phyloP scores from a whole-genome alignment of 2,329 filamentous ascomycete species.

The Epichloe brachyelytri region DNA sequence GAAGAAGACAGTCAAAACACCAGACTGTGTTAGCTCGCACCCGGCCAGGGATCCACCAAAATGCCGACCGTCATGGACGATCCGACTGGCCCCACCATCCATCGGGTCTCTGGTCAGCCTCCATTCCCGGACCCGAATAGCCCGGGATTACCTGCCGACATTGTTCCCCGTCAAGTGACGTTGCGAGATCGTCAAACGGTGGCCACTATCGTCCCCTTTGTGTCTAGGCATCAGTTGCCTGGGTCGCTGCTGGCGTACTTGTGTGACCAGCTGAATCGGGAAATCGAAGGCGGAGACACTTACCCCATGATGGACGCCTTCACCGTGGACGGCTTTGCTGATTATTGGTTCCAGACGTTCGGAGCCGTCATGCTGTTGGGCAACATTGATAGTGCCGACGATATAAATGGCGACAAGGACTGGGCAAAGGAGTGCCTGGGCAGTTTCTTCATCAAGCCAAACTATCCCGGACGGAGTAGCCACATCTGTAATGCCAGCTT shows the following conservation, averaged over 20 bases:
- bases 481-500: slow-evolving; percentile 83
- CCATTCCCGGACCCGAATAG: slow-evolving; percentile 51
- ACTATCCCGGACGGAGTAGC: slow-evolving; percentile 81
- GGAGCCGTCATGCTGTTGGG: slow-evolving; percentile 79
- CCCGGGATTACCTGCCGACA: slow-evolving; percentile 52
- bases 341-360: slow-evolving; percentile 88
- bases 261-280: slow-evolving; percentile 72
- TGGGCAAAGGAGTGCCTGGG: slow-evolving; percentile 75
- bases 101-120: slow-evolving; percentile 51
- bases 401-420: slow-evolving; percentile 47
- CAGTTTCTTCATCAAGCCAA: slow-evolving; percentile 89
- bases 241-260: slow-evolving; percentile 62
- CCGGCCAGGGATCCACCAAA: slow-evolving; percentile 6
- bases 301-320: slow-evolving; percentile 78
- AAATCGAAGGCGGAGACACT: slow-evolving; percentile 84
- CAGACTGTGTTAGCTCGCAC: background rate
- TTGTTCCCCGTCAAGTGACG: slow-evolving; percentile 64
- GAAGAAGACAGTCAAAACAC: background rate
- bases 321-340: slow-evolving; percentile 58
- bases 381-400: slow-evolving; percentile 50
- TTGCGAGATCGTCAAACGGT: slow-evolving; percentile 73
- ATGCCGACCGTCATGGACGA: slow-evolving; percentile 76
- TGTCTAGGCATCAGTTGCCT: slow-evolving; percentile 64
- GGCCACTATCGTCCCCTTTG: slow-evolving; percentile 74
- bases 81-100: slow-evolving; percentile 56